Percentiles rank a stretch among this genome's conserved stretches.
phyloP scores from a whole-genome alignment of 2,329 filamentous ascomycete species.

The Thyridium curvatum region DNA sequence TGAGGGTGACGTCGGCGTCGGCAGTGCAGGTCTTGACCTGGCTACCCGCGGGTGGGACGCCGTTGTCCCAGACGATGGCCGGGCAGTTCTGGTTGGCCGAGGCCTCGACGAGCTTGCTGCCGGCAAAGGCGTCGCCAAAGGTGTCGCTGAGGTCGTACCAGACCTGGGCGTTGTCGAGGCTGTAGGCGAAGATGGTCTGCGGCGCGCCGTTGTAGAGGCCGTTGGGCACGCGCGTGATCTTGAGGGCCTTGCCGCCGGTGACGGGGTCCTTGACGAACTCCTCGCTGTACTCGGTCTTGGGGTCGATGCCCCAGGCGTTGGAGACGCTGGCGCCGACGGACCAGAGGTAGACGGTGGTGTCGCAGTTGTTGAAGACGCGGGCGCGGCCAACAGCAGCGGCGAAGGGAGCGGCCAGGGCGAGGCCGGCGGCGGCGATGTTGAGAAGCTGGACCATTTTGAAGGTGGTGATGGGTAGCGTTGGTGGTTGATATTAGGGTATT shows the following conservation, averaged over 20 bases:
- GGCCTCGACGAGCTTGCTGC: slow-evolving; percentile 20
- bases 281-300: slow-evolving; percentile 22
- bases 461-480: too few relatives aligned
- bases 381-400: slow-evolving; percentile 9
- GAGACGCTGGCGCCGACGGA: slow-evolving; percentile 26
- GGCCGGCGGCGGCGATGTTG: neutral
- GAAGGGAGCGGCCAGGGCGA: slow-evolving; percentile 10
- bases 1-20: slow-evolving; percentile 24
- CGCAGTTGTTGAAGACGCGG: slow-evolving; percentile 28
- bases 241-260: slow-evolving; percentile 31
- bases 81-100: slow-evolving; percentile 23
- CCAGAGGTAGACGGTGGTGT: slow-evolving; percentile 26
- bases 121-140: slow-evolving; percentile 30
- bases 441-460: too few relatives aligned
- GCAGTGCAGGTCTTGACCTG: slow-evolving; percentile 29
- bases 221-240: slow-evolving; percentile 24
- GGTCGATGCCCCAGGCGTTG: slow-evolving; percentile 16
- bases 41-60: slow-evolving; percentile 25
- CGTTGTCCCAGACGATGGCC: slow-evolving; percentile 26
- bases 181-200: slow-evolving; percentile 33
- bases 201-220: slow-evolving; percentile 31
- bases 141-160: slow-evolving; percentile 34
- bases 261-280: slow-evolving; percentile 24
- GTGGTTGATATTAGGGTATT: too few relatives aligned
- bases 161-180: slow-evolving; percentile 22